phyloP scores from a whole-genome alignment of 2,329 filamentous ascomycete species.

The Fusarium bactridioides region DNA sequence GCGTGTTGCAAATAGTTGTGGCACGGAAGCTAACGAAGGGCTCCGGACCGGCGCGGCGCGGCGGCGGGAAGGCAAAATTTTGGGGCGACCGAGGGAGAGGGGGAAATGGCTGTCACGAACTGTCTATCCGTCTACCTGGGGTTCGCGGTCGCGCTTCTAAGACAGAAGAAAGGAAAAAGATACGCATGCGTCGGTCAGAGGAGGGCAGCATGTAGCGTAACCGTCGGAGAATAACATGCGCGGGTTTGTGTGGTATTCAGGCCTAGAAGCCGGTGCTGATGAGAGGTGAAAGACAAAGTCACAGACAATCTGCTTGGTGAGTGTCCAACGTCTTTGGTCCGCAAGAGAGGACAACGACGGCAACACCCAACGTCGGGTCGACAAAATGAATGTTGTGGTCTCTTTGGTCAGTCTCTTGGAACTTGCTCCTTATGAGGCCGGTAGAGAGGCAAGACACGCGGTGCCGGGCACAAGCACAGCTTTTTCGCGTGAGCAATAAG shows the following conservation, averaged over 20 bases:
- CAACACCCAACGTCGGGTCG: constrained; percentile 23
- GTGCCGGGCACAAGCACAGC: constrained; percentile 37
- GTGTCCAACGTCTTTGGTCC: constrained; percentile 25
- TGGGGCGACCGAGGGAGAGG: constrained; percentile 25
- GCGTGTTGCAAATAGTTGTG: constrained; percentile 35
- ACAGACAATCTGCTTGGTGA: constrained; percentile 21
- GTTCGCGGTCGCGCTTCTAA: constrained; percentile 31
- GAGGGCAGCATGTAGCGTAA: constrained; percentile 33
- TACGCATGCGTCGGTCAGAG: constrained; percentile 27
- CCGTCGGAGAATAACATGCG: constrained; percentile 29
- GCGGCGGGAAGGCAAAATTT: constrained; percentile 35
- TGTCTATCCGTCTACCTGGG: constrained; percentile 16
- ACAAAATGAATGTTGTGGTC: constrained; percentile 32
- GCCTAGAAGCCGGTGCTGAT: constrained; percentile 24
- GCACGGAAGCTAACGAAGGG: constrained; percentile 38
- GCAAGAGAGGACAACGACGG: constrained; percentile 21
- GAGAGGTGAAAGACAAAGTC: constrained; percentile 17
- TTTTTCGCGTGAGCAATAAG: constrained; percentile 31
- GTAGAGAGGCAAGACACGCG: constrained; percentile 41
- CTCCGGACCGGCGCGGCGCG: constrained; percentile 36
- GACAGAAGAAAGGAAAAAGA: constrained; percentile 39
- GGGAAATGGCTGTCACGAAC: constrained; percentile 5
- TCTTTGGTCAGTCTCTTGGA: constrained; percentile 32
- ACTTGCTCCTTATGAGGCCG: constrained; percentile 43
- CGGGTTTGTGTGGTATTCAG: constrained; percentile 26